These are phyloP conservation scores for Margaritispora aquatica DNA, from an alignment of 495 filamentous ascomycete species.

Conservation along the genomic window DNA sequence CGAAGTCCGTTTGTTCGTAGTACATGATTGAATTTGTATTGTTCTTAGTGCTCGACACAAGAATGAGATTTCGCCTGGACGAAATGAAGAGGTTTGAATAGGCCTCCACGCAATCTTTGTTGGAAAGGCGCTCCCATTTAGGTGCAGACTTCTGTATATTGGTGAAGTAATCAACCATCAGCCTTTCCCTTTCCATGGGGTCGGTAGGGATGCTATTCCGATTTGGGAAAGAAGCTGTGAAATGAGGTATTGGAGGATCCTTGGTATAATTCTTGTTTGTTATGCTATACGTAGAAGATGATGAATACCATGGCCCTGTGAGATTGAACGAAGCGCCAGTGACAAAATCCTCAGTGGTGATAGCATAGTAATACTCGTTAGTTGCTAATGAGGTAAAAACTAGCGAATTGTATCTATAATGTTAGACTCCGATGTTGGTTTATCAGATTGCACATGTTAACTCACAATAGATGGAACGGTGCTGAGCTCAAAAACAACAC, in stretches of 20 bases:
- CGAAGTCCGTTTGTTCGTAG: neutral
- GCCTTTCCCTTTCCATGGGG: neutral
- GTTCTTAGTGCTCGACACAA: conserved; percentile 1
- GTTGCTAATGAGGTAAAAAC: conserved; percentile 1
- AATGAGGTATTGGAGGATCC: neutral
- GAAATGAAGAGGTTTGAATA: conserved; percentile 2
- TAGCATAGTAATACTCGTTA: conserved; percentile 7
- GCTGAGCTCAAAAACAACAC: conserved; percentile 1
- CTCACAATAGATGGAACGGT: conserved; percentile 8
- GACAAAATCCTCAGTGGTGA: conserved; percentile 9
- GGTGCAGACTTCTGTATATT: conserved; percentile 1
- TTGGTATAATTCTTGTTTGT: neutral
- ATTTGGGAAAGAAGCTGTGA: neutral
- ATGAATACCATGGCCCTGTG: conserved; percentile 6
- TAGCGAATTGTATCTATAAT: conserved; percentile 8
- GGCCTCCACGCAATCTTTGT: conserved; percentile 1
- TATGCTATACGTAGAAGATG: neutral
- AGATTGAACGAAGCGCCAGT: conserved; percentile 8
- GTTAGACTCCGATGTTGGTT: neutral
- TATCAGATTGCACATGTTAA: neutral
- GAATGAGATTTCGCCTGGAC: neutral
- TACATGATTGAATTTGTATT: conserved; percentile 1
- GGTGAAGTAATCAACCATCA: conserved; percentile 1
- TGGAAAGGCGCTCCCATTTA: neutral
- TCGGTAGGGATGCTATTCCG: neutral